Conservation (phyloP, 805 yeast genomes). For the Huiozyma naganishii region DNA sequence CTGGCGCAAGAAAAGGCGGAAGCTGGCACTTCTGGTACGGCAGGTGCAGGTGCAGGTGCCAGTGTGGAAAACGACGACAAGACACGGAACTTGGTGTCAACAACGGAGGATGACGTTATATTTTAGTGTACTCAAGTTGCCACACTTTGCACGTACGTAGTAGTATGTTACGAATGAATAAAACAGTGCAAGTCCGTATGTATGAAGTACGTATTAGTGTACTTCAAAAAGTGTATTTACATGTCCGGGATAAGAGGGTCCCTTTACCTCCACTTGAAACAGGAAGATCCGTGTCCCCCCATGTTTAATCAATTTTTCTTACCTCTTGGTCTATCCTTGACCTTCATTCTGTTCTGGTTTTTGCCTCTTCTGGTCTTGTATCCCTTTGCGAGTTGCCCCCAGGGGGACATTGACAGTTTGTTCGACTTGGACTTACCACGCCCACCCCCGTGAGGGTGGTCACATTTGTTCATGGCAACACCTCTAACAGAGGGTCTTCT, state of each 20-base stretch:
- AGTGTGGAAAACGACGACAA: constrained; percentile 5
- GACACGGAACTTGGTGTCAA: constrained; percentile 27
- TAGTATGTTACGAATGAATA: neutral
- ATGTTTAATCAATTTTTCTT: constrained; percentile 25
- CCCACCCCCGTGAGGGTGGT: constrained; percentile 99
- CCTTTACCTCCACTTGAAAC: too few relatives aligned
- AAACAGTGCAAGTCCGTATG: neutral
- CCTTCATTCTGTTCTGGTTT: constrained; percentile 71
- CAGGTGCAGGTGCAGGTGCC: constrained; percentile 10
- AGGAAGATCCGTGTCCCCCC: too few relatives aligned
- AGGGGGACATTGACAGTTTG: constrained; percentile 86
- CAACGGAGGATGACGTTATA: constrained; percentile 37
- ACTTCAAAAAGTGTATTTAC: neutral
- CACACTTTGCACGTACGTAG: too few relatives aligned
- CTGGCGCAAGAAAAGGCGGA: constrained; percentile 13
- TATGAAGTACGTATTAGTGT: constrained; percentile 1
- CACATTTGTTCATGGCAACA: constrained; percentile 94
- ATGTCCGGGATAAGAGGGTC: constrained; percentile 6
- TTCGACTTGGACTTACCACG: constrained; percentile 98
- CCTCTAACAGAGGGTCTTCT: constrained; percentile 94
- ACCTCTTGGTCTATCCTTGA: constrained; percentile 86
- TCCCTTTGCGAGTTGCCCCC: constrained; percentile 91
- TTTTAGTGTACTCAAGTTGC: constrained; percentile 17
- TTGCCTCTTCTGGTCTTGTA: constrained; percentile 91
- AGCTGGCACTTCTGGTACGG: constrained; percentile 19